Base-by-base conservation (phyloP, 2,329 filamentous ascomycete species). In the Aschersonia sp. region DNA sequence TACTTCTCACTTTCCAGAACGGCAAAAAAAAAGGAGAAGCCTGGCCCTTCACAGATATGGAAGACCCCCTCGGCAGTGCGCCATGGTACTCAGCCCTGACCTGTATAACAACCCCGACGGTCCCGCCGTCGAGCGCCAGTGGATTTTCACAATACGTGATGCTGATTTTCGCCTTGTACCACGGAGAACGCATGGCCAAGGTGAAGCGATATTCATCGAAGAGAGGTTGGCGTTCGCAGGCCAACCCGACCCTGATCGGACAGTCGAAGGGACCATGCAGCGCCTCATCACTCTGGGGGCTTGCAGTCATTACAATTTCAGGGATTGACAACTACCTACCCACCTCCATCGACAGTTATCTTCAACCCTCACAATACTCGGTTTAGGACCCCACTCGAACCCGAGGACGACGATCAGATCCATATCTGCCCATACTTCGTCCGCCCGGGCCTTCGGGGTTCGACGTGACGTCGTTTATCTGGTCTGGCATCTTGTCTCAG, bases 21-120 rank as follows among this genome's bases (percentile, higher is more conserved):
- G 5, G 11, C n/a, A 22, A 41, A 32, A n/a, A n/a, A 10, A 41
- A 41, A 30, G 33, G 30, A 7, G 33, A 41, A 42, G 12, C 33
- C 12, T 9, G 33, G 33, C 8, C 33, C 8, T 37, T 12, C 33
- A 8, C 35, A 46, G 12, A 42, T 46, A 42, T 41, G 7, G 22
- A 22, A 30, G 39, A 46, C 45, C 45, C 45, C 33, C 8, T 44
- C 46, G 46, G 6, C 30, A 40, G n/a, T 47, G 46, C 39, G 46
- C 30, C 12, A 32, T 47, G 14, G n/a, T 12, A 40, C 46, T 44
- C 22, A 39, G 39, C 31, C 41, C n/a, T 44, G 42, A 44, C 42
- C 14, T 22, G n/a, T 11, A 44, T 31, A 7, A 29, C 42, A 8
- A 44, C 29, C 33, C 33, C 33, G 33, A 37, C 12, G 6, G 7